Percentiles rank a stretch among this genome's conserved stretches.
These are phyloP conservation scores for Achlya hypogyna DNA, from an alignment of 352 stramenopile genomes.

Conservation along the genomic window DNA sequence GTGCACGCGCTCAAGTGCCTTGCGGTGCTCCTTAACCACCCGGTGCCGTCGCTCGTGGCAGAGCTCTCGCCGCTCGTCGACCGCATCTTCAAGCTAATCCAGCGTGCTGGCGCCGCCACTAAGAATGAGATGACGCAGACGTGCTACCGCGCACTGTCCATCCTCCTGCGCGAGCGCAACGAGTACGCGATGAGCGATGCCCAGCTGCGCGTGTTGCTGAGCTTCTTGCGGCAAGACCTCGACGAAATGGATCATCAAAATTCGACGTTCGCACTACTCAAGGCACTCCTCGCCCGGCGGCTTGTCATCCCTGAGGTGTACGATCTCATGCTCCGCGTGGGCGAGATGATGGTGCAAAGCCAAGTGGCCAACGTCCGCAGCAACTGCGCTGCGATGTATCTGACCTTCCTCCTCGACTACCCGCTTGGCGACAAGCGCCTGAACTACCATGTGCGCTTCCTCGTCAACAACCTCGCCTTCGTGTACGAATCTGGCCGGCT, in stretches of 20 bases:
- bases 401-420: slow-evolving; percentile 93
- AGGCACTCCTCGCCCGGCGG: slow-evolving; percentile 83
- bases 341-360: slow-evolving; percentile 91
- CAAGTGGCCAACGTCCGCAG: slow-evolving; percentile 79
- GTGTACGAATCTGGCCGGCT: slow-evolving; percentile 90
- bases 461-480: slow-evolving; percentile 94
- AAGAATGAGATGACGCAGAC: slow-evolving; percentile 93
- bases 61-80: slow-evolving; percentile 75
- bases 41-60: slow-evolving; percentile 82
- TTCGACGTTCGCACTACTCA: slow-evolving; percentile 89
- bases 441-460: slow-evolving; percentile 89
- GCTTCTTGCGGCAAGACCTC: slow-evolving; percentile 86
- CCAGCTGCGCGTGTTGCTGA: slow-evolving; percentile 83
- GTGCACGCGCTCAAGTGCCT: slow-evolving; percentile 92
- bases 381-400: slow-evolving; percentile 72
- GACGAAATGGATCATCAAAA: slow-evolving; percentile 93
- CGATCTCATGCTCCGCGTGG: slow-evolving; percentile 92
- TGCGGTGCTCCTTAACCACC: slow-evolving; percentile 75
- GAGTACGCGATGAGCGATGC: slow-evolving; percentile 51
- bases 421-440: slow-evolving; percentile 90
- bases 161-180: slow-evolving; percentile 73
- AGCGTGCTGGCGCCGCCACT: slow-evolving; percentile 82
- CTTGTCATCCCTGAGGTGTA: slow-evolving; percentile 94
- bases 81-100: slow-evolving; percentile 88
- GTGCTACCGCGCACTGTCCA: slow-evolving; percentile 90